Evolutionary conservation across 805 yeast species (phyloP), one percentile per base, ranked within the genome.

Genomic region (Wickerhamomyces ciferrii): DNA sequence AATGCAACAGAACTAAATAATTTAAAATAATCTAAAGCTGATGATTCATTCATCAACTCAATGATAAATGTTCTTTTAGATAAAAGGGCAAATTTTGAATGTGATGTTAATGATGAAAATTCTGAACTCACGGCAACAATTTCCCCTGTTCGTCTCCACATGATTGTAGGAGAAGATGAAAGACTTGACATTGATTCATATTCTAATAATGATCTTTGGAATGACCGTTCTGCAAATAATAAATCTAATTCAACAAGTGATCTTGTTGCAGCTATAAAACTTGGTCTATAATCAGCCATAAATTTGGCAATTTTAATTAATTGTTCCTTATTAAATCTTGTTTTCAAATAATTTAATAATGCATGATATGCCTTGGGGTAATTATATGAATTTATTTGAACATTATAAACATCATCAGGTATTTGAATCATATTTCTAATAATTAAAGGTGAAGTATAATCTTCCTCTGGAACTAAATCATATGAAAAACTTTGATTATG

Each of bases 301-400:
- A 74, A 66, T 48, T 63, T 63, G 9, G 74, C 73, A 48, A 72
- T 67, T 48, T 82, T 78, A 48, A 89, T 84, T 49, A 92, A 71
- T 65, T 83, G 82, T 15, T 75, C 75, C 53, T 81, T 80, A 42
- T 81, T 77, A 63, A 92, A 90, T 44, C 98, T 68, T 35, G 76
- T 69, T 47, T 85, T 72, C 47, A 92, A 69, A 61, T 90, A 91
- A n/a, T 82, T 76, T 56, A 88, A 76, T 38, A 92, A 72, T 41
- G 83, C 81, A 65, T 89, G 97, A 62, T 86, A 92, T 3, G 96
- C 97, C n/a, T 87, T 84, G 0, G 96, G 92, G 58, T 94, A 92
- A n/a, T 91, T 79, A 59, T 86, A 92, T 1, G 98, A 97, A 41
- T 71, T 75, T 11, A 70, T 74, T n/a, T 89, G 86, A 36, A 79